Percentiles rank a stretch among this genome's conserved stretches.
Conservation (phyloP, 805 yeast species). For the Suhomyces xylopsoci region DNA sequence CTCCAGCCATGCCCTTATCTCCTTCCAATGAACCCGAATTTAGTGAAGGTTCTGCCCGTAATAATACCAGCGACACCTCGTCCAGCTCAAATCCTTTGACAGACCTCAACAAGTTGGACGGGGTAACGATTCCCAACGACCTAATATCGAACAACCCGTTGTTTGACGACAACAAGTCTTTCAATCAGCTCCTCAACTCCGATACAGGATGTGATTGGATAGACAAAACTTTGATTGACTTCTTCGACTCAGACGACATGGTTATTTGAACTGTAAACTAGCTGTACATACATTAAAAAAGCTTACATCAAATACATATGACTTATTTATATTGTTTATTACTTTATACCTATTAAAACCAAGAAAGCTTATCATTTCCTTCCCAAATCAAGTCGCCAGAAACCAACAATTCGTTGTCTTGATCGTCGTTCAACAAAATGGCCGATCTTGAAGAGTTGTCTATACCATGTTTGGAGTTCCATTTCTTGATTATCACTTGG, state of each 20-base stretch:
- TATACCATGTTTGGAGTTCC: conserved; percentile 17
- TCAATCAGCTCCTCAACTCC: conserved; percentile 14
- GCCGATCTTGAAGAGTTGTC: conserved; percentile 39
- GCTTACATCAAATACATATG: background rate
- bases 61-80: background rate
- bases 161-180: background rate
- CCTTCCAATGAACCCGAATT: background rate
- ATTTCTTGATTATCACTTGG: conserved; percentile 14
- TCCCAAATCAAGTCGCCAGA: conserved; percentile 37
- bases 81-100: background rate
- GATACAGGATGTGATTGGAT: conserved; percentile 62
- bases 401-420: conserved; percentile 23
- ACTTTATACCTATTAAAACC: conserved; percentile 29
- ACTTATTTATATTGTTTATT: background rate
- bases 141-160: background rate
- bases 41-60: background rate
- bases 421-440: conserved; percentile 21
- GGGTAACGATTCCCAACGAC: background rate
- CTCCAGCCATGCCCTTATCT: background rate
- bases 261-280: background rate
- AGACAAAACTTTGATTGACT: conserved; percentile 32
- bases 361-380: conserved; percentile 39
- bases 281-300: background rate
- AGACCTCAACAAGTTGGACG: background rate
- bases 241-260: conserved; percentile 4